Conservation (phyloP, 192 early-diverging fungal species). For the Spinellus fusiger region DNA sequence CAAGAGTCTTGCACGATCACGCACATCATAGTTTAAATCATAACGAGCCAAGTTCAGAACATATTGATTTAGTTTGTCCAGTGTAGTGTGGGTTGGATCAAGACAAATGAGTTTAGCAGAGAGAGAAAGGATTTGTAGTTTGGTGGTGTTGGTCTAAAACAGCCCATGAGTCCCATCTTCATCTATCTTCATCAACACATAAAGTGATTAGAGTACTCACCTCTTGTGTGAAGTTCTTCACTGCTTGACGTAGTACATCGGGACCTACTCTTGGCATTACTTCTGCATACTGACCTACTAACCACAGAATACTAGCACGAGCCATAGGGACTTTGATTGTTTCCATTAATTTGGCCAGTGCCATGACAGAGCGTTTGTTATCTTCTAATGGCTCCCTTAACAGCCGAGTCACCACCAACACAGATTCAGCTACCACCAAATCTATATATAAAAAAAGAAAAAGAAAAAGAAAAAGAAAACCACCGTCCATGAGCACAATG, state of each 20-base stretch:
- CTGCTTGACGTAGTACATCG: conserved; percentile 75
- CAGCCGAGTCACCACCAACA: conserved; percentile 67
- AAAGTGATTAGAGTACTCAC: conserved; percentile 20
- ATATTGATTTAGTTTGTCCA: conserved; percentile 59
- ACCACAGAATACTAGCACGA: conserved; percentile 78
- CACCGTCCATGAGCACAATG: conserved; percentile 20
- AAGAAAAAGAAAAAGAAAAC: not conserved
- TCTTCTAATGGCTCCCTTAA: conserved; percentile 50
- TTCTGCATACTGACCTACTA: conserved; percentile 76
- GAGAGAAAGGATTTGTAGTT: conserved; percentile 79
- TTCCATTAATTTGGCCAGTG: conserved; percentile 56
- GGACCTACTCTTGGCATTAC: conserved; percentile 61
- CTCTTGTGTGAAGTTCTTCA: conserved; percentile 52
- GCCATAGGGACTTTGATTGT: conserved; percentile 65
- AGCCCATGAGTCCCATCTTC: not conserved
- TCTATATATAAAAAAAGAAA: conserved; percentile 37
- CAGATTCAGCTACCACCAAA: conserved; percentile 65
- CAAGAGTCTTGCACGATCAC: conserved; percentile 82
- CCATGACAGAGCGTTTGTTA: conserved; percentile 41
- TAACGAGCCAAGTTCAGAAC: conserved; percentile 84
- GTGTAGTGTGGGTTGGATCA: conserved; percentile 36
- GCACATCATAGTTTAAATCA: conserved; percentile 82
- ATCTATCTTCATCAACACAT: not conserved
- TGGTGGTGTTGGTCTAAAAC: conserved; percentile 54
- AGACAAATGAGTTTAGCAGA: conserved; percentile 61